Base-by-base conservation (phyloP, 2,329 filamentous ascomycete genomes). In the Chaetoscypha palmicola region DNA sequence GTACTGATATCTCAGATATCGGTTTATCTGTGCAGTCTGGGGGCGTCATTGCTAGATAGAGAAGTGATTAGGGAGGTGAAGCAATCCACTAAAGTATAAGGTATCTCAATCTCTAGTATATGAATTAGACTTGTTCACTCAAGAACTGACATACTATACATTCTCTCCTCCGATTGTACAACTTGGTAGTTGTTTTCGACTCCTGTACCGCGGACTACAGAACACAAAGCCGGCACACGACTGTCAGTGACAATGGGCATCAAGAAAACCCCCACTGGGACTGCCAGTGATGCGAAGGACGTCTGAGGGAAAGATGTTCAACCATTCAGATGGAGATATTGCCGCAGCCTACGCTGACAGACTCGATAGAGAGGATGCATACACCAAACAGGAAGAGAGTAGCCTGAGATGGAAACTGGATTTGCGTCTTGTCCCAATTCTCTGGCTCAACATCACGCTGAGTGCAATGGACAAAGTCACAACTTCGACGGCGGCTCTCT, bases 371-470 rank as follows among this genome's bases (percentile, higher is more conserved):
- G 55, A 58, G 31, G 52, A 62, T 42, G 51, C 56, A 1, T 64
- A 64, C 41, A 55, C 60, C 52, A 12, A 14, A 16, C 11, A 42
- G 21, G 54, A 54, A 34, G 42, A 38, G 39, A 37, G 22, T 14
- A 39, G 50, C 17, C 53, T 68, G 22, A 51, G 66, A 31, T 66
- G 67, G 59, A 68, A 68, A 53, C 53, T 68, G n/a, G 67, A 69
- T 51, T 39, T 64, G 11, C 59, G 63, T 20, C 56, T 69, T 5
- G 59, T 69, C 5, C 66, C 67, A 1, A 58, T 67, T 20, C 56
- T 69, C 7, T 65, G 62, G 59, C 58, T 62, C 51, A 62, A 51
- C 34, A 49, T 57, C 33, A 53, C 51, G 11, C 19, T 58, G 3
- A 43, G 38, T n/a, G 41, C 52, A 2, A 50, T 55, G 30, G 50